Evolutionary conservation across 805 yeast species (phyloP).

Genomic region (Brettanomyces anomalus): DNA sequence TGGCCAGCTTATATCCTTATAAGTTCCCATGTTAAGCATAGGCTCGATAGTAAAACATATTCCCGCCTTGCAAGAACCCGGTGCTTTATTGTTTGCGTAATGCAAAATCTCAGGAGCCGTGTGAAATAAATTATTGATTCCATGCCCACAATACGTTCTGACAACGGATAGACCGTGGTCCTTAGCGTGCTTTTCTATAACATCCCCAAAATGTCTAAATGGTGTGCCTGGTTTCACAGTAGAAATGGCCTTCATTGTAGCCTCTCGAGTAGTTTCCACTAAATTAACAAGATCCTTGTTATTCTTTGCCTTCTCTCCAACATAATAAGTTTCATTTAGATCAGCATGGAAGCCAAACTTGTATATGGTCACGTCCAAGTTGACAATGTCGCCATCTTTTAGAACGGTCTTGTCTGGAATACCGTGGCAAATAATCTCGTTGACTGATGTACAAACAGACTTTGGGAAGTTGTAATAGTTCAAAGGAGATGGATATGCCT

Average conservation of each 20-base stretch:
- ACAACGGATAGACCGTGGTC: conserved; percentile 78
- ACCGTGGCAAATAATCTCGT: conserved; percentile 95
- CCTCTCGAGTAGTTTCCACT: conserved; percentile 87
- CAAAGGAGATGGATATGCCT: conserved; percentile 89
- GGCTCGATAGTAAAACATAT: conserved; percentile 97
- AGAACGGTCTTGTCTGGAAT: conserved; percentile 85
- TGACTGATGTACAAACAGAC: conserved; percentile 85
- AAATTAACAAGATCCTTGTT: conserved; percentile 77
- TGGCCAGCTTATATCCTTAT: conserved; percentile 85
- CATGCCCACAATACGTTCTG: conserved; percentile 89
- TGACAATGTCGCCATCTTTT: conserved; percentile 90
- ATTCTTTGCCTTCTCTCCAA: conserved; percentile 79
- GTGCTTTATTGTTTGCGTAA: conserved; percentile 85
- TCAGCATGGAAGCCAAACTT: conserved; percentile 90
- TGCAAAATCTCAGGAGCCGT: conserved; percentile 91
- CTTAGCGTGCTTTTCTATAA: conserved; percentile 80
- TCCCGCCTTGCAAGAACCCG: conserved; percentile 92
- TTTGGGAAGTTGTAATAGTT: conserved; percentile 93
- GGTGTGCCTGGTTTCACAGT: conserved; percentile 87
- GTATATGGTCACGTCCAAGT: conserved; percentile 80
- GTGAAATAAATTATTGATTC: conserved; percentile 80
- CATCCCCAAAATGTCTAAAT: conserved; percentile 77
- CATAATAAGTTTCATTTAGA: conserved; percentile 92
- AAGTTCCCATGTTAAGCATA: conserved; percentile 83
- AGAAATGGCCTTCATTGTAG: conserved; percentile 74